Evolutionary conservation across 768 basidiomycete genomes (phyloP), one percentile per base, ranked within the genome.

Genomic region (Tricholomella constricta): DNA sequence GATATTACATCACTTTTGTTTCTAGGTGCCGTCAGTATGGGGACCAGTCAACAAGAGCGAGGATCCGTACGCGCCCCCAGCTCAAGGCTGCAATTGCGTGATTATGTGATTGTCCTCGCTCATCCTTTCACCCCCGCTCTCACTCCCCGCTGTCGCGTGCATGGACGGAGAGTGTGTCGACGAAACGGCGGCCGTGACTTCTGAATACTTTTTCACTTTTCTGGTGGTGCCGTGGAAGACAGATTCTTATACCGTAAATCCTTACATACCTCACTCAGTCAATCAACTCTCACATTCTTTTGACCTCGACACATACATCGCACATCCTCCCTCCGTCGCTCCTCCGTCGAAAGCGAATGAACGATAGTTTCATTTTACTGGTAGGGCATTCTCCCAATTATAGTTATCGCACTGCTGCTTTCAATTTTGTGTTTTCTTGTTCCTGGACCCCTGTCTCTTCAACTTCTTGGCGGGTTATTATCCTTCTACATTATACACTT

Each of bases 1-100:
- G 57, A 55, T 42, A 19, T 19, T 47, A 25, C 37, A 22, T 37
- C 35, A 29, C 29, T 35, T 53, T 44, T 47, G 25, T 35, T 45
- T 62, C 19, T 37, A 94, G 91, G 84, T 94, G 46, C 94, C 94
- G 14, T 92, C 89, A 29, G 89, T 98, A 47, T 98, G 95, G 95
- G 95, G 95, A 17, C 87, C 90, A 14, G 82, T 94, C 26, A 84
- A 82, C 62, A 93, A 91, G 75, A 84, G 82, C 62, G 91, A 95
- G 70, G 94, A 98, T 68, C 95, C 95, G 35, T 98, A 94, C 70
- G 89, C 91, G 50, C 89, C 91, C 45, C 89, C 86, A 65, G 80
- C 84, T 45, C 76, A 82, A 63, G 84, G 87, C 26, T 89, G 88
- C 76, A 82, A 76, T 64, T 89, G 88, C 67, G 67, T 79, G 46